Evolutionary conservation across 495 filamentous ascomycete genomes (phyloP), one percentile per base, ranked within the genome.

Genomic region (Aspergillus funiculosus): DNA sequence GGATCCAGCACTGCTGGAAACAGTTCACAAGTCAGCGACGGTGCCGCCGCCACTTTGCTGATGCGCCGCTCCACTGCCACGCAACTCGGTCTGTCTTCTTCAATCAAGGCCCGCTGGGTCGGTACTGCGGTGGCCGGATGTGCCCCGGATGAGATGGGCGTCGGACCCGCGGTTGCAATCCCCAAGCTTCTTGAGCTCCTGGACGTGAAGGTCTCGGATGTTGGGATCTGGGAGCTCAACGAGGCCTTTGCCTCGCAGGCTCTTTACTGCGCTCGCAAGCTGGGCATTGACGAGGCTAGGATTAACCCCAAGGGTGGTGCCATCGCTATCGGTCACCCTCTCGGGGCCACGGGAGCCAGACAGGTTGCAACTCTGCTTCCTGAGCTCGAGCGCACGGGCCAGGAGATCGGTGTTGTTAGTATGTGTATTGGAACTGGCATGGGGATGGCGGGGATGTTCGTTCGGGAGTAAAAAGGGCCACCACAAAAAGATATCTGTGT

Each of bases 371-470:
- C 86, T 22, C 63, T 94, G 32, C 60, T 95, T 56, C 77, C 74
- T 15, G 83, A 87, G 65, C 54, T 85, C 61, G 71, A 73, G 62
- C 68, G 78, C 48, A 80, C 80, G 40, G 74, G 74, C 14, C 75
- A 80, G 36, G 71, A 86, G 59, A 68, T 85, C 21, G 84, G 84
- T 34, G 81, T 87, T 19, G 80, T 86, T 27, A 88, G 82, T 62
- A 89, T 94, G 87, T 94, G 88, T 65, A 80, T 94, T 53, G 88
- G 88, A 24, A 94, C 87, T 10, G 87, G 87, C n/a, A 90, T 90
- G 87, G 87, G 87, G 9, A 89, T 89, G 87, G 86, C 85, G 14
- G 85, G 84, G 19, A 72, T 91, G 59, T 88, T 90, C 72, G 84
- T 92, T 30, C 77, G 82, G 51, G 87, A 91, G 69, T 89, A 79